Evolutionary conservation across 768 basidiomycete genomes (phyloP), one percentile per base, ranked within the genome.

Genomic region (Amylocystis lapponica): DNA sequence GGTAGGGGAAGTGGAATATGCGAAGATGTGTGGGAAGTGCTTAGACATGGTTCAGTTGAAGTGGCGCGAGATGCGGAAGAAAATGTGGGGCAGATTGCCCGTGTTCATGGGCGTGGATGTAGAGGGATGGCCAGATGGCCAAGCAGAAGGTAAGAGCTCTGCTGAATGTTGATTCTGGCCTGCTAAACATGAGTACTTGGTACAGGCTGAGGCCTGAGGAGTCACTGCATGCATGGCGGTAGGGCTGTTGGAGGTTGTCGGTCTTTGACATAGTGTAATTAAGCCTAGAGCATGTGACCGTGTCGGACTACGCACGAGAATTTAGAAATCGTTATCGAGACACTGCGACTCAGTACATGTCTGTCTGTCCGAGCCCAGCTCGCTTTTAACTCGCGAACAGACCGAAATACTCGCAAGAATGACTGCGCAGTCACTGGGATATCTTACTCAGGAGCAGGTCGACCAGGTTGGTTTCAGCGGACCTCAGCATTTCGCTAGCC

Each of bases 391-490:
- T 19, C 19, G 11, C 35, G 43, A 23, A 13, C 20, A 12, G 9
- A 11, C 6, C 21, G 4, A 25, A 23, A 26, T 14, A 45, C 49
- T 48, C 35, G 39, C 20, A 27, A 52, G n/a, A 29, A 19, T 2
- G 38, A 26, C 9, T n/a, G n/a, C n/a, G n/a, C n/a, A n/a, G n/a
- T n/a, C n/a, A n/a, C 51, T 66, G n/a, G 66, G 75, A 50, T 81
- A 72, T 51, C 65, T 86, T 17, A 71, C 72, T 6, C 66, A 72
- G 48, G 69, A 67, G 10, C 82, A 86, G 54, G 69, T 83, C 16
- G 64, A 78, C 47, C 68, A 79, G 73, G 83, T 75, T 21, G 41
- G 67, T 54, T 22, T 27, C 36, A 32, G 21, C 17, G 19, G 7
- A 11, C 7, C 8, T 3, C n/a, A 35, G 20, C 14, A 38, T 36